Evolutionary conservation across 2,329 filamentous ascomycete genomes (phyloP), one percentile per base, ranked within the genome.

Genomic region (Pseudocercospora macadamiae): DNA sequence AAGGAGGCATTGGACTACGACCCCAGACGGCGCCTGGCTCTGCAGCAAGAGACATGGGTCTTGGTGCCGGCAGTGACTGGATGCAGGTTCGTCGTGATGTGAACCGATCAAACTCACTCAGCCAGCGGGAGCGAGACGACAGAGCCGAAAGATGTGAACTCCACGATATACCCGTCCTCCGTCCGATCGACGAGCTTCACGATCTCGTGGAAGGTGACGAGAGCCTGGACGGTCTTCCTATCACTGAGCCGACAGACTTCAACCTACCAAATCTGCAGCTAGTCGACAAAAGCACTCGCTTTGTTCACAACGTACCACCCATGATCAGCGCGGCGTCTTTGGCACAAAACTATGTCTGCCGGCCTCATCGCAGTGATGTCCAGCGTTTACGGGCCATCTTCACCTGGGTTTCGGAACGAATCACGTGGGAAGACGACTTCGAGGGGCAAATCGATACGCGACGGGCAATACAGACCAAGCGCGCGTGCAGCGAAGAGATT

Each of bases 51-150:
- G 91, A 96, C 16, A 89, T 89, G 83, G 91, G 89, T 2, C 74
- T 89, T 5, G 83, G 77, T 67, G 79, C 75, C 57, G 79, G 81
- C 1, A 83, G 90, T 12, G 93, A 97, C 73, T 99, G 95, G 93
- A 92, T 99, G n/a, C 93, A 97, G 73, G 92, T 97, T 19, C 89
- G 95, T 32, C 86, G 95, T 45, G 96, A 99, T 75, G 89, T 99
- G 47, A 97, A 99, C 74, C 86, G 95, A 32, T 96, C 93, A 3
- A 97, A 96, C 71, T 95, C 93, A 0, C 81, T 97, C 34, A 96
- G 93, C 74, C 88, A 87, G 61, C 95, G 93, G 64, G 95, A 99
- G 77, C 85, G 88, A 18, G 82, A 86, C 36, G 95, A 99, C 72
- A 83, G 93, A 54, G 88, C 86, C 42, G 93, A 99, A 68, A 85